phyloP scores from a whole-genome alignment of 2,329 filamentous ascomycete genomes.

The Penicillium capsulatum region DNA sequence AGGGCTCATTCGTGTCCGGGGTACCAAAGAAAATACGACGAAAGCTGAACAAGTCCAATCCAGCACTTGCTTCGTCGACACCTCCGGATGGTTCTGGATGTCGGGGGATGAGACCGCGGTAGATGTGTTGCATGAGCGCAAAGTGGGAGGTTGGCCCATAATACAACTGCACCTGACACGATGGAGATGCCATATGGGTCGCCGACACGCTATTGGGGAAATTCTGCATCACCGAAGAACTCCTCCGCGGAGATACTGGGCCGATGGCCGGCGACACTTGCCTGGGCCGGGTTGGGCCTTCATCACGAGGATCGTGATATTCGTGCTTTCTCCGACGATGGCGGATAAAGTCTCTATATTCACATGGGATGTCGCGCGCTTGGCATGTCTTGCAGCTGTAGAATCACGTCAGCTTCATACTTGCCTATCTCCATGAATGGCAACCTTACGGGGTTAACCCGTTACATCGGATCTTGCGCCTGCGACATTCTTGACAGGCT shows the following conservation, averaged over 20 bases:
- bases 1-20: conserved; percentile 33
- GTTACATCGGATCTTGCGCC: conserved; percentile 42
- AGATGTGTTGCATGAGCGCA: conserved; percentile 41
- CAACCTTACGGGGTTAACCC: conserved; percentile 33
- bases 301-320: conserved; percentile 12
- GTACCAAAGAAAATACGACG: conserved; percentile 41
- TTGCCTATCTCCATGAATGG: too few species aligned
- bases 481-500: conserved; percentile 41
- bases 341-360: conserved; percentile 38
- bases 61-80: conserved; percentile 37
- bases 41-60: conserved; percentile 39
- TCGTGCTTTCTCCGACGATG: conserved; percentile 35
- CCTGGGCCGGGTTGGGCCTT: conserved; percentile 6
- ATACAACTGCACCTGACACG: conserved; percentile 45
- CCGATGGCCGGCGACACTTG: conserved; percentile 14
- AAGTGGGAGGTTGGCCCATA: conserved; percentile 49
- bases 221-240: conserved; percentile 22
- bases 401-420: too few species aligned
- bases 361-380: conserved; percentile 28
- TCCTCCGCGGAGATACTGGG: conserved; percentile 15
- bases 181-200: conserved; percentile 45
- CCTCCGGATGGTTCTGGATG: conserved; percentile 25
- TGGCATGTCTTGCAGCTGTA: conserved; percentile 39
- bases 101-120: conserved; percentile 31
- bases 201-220: conserved; percentile 46